Evolutionary conservation across 192 early-diverging fungal species (phyloP), one percentile per base, ranked within the genome.

Genomic region (Phycomyces blakesleeanus): DNA sequence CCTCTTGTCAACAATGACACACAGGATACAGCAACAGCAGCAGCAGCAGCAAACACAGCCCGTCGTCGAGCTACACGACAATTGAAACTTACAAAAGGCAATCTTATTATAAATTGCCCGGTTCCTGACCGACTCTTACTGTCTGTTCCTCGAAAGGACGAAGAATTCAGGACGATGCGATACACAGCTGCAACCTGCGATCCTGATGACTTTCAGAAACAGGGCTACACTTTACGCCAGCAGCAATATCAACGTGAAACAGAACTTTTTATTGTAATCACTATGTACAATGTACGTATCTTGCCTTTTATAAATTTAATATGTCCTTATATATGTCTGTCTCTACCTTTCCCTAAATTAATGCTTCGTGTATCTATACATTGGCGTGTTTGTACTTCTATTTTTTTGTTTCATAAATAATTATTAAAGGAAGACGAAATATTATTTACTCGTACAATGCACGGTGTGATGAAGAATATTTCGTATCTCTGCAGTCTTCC

Each of bases 151-250:
- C 59, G 73, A 24, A 77, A 79, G 53, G 76, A 83, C 0, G 85
- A 80, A 34, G 95, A 97, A 78, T 94, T 94, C 57, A 93, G 93
- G 14, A 86, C 95, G 68, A 86, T 95, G 83, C 84, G 96, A 22
- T 98, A 98, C 78, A 98, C 96, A 0, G 91, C 95, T 4, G 90
- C 86, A 6, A 94, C 92, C 11, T 89, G 86, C 73, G 87, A 94
- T 68, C 88, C 95, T 4, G 85, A 95, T 68, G 84, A 96, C 34
- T 98, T 96, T 76, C 63, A 68, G 29, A 58, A 73, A 29, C 75
- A 88, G 26, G 78, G 79, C 49, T 98, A 95, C 76, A 86, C 81
- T 34, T 79, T 98, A 59, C 83, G 94, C 22, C 94, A 80, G 57
- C 80, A 84, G 59, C 77, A 91, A 55, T 72, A 86, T 67, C 76